phyloP scores from a whole-genome alignment of 2,329 filamentous ascomycete species.

The Penicillium sp. region DNA sequence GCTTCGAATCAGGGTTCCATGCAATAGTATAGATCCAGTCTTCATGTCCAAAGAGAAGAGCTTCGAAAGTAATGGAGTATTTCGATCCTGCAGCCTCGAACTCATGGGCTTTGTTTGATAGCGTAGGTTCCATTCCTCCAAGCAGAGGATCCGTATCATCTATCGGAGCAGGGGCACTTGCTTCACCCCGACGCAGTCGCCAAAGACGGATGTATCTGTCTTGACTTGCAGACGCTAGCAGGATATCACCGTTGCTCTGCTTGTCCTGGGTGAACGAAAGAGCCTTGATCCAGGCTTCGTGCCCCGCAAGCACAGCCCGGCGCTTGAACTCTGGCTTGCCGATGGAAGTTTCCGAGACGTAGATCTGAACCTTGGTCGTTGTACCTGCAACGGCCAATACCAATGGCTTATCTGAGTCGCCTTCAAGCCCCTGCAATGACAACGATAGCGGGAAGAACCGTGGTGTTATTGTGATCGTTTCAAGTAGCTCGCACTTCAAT shows the following conservation, averaged over 20 bases:
- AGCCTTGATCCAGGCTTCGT: constrained; percentile 93
- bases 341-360: constrained; percentile 55
- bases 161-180: constrained; percentile 52
- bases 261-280: constrained; percentile 72
- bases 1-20: constrained; percentile 63
- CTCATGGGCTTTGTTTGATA: constrained; percentile 86
- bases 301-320: constrained; percentile 76
- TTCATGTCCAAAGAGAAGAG: constrained; percentile 88
- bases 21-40: constrained; percentile 94
- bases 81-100: constrained; percentile 63
- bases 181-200: constrained; percentile 73
- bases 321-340: constrained; percentile 59
- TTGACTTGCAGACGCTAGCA: constrained; percentile 91
- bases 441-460: constrained; percentile 80
- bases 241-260: constrained; percentile 60
- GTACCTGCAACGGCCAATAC: constrained; percentile 86
- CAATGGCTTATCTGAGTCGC: constrained; percentile 49
- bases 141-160: constrained; percentile 40
- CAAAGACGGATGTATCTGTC: constrained; percentile 96
- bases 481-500: constrained; percentile 53
- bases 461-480: constrained; percentile 71
- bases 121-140: constrained; percentile 59
- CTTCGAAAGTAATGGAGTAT: constrained; percentile 88
- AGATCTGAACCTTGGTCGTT: constrained; percentile 76
- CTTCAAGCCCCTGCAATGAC: constrained; percentile 63